Percentiles rank a stretch among this genome's conserved stretches.
Conservation (phyloP, 148 eudicot species). For the Chenopodium formosanum region DNA sequence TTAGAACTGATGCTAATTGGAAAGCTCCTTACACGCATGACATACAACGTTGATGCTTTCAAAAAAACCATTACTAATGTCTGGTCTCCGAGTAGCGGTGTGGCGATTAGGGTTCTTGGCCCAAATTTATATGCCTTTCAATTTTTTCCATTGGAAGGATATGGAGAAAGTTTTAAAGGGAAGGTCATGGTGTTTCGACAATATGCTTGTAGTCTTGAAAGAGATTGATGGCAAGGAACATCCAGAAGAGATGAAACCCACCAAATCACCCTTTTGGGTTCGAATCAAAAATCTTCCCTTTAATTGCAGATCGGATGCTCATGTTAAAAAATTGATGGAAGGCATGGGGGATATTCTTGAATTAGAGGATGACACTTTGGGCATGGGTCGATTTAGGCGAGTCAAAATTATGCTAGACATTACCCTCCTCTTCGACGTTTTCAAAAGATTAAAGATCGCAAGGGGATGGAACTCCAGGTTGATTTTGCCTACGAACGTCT, state of each 20-base stretch:
- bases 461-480: not conserved
- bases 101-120: no score
- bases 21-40: no score
- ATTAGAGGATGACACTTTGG: not conserved
- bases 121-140: no score
- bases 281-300: not conserved
- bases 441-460: not conserved
- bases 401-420: not conserved
- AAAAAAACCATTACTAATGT: no score
- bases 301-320: not conserved
- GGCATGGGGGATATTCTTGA: not conserved
- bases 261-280: not conserved
- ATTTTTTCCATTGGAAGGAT: not conserved
- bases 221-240: not conserved
- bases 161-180: not conserved
- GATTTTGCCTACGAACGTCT: not conserved
- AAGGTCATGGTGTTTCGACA: not conserved
- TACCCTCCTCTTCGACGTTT: not conserved
- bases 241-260: not conserved
- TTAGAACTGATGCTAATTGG: no score
- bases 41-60: no score
- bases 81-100: no score
- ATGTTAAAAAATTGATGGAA: not conserved
- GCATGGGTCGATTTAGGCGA: not conserved
- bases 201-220: no score